Evolutionary conservation across 2,329 filamentous ascomycete species (phyloP), one percentile per base, ranked within the genome.

Genomic region (Xylaria sp.): DNA sequence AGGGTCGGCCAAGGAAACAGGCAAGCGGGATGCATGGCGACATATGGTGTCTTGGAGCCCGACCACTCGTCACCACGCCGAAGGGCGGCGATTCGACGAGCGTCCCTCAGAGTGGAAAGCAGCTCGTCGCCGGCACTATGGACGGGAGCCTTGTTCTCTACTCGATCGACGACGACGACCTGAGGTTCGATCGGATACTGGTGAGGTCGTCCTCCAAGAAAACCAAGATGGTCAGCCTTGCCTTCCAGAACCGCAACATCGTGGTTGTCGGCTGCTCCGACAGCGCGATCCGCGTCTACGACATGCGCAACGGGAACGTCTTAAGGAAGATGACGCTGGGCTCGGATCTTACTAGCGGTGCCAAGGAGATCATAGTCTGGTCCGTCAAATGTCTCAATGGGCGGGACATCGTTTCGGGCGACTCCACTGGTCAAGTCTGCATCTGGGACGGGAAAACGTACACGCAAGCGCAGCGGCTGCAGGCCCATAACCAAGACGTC

Each of bases 391-490:
- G 89, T 67, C 79, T 97, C 26, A 84, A 89, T 8, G 89, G 90
- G 66, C 92, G 92, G 45, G 91, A 94, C 62, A 94, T 99, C 57
- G 87, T 97, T 11, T 96, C 92, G 1, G 94, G 91, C 46, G 94
- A 99, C 71, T 97, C 94, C 2, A 92, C 92, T 4, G 94, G 94
- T 26, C 92, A 97, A 69, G 81, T 99, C 39, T 87, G 91, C 61
- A 90, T 97, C 68, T 99, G 92, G 89, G 91, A 96, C 69, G 91
- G 91, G 51, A 92, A 90, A 74, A 96, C 91, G 48, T 96, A 93
- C 71, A 92, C 92, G 4, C 85, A 96, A 64, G 82, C 86, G 34
- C 94, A 99, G 69, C 83, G 92, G 46, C 84, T 99, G 50, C 87
- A 92, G 66, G 87, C 88, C 21, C 94, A 99, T 69, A 87, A 91